Conservation (phyloP, 768 basidiomycete species). For the Tephrocybe sp. region DNA sequence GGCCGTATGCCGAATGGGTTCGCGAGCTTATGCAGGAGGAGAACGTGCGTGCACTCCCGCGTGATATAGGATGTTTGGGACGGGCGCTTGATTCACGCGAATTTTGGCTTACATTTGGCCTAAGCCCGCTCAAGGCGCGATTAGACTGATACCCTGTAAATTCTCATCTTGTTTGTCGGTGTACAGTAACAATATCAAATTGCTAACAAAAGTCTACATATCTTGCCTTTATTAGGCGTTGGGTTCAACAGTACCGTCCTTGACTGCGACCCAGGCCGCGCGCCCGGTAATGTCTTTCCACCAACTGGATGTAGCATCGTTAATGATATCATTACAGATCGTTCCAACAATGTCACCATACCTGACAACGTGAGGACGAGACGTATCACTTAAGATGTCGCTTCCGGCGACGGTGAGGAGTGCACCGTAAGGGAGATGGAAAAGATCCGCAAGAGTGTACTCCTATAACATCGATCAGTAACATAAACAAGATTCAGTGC, state of each 20-base stretch:
- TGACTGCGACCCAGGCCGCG: conserved; percentile 23
- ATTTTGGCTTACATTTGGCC: conserved; percentile 53
- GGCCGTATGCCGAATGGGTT: conserved; percentile 53
- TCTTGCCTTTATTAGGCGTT: no score
- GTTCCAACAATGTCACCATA: not conserved
- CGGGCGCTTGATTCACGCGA: conserved; percentile 59
- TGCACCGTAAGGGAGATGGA: conserved; percentile 20
- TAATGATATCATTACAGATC: not conserved
- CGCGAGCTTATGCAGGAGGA: conserved; percentile 56
- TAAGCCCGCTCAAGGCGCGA: conserved; percentile 42
- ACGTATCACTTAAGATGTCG: conserved; percentile 8
- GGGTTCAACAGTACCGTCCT: conserved; percentile 18
- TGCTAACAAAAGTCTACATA: no score
- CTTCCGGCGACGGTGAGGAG: conserved; percentile 17
- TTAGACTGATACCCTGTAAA: conserved; percentile 19
- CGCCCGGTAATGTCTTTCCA: conserved; percentile 21
- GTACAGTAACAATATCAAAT: not conserved
- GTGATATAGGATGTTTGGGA: conserved; percentile 46
- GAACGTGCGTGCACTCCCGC: conserved; percentile 50
- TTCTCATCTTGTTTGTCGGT: not conserved
- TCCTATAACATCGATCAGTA: conserved; percentile 4
- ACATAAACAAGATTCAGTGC: not conserved
- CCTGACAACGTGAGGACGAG: conserved; percentile 17
- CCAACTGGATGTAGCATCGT: conserved; percentile 14
- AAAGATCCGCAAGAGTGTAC: conserved; percentile 19